Evolutionary conservation across 768 basidiomycete genomes (phyloP).

Genomic region (Hirschioporus abietinus): DNA sequence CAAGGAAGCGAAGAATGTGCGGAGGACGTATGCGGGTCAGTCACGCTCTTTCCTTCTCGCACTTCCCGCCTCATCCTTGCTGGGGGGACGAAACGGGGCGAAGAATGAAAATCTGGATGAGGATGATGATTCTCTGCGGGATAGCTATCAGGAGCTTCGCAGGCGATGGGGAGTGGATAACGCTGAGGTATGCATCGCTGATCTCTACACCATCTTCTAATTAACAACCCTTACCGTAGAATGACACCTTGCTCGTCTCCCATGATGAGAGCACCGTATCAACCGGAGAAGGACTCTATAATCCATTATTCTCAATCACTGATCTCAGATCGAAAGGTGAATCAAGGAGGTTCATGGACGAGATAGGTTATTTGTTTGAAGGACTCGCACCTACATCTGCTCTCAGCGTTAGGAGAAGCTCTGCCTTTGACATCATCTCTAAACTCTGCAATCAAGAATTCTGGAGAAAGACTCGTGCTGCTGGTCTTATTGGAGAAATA

Average conservation of each 20-base stretch:
- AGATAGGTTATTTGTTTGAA: conserved; percentile 81
- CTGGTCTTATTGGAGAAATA: conserved; percentile 63
- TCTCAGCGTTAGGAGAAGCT: conserved; percentile 58
- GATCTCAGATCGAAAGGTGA: conserved; percentile 80
- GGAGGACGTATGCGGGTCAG: conserved; percentile 65
- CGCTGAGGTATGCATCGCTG: conserved; percentile 41
- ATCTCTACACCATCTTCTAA: neutral
- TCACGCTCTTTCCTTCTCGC: conserved; percentile 78
- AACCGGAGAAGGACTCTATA: conserved; percentile 9
- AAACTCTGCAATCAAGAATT: conserved; percentile 74
- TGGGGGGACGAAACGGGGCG: neutral
- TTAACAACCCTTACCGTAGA: neutral
- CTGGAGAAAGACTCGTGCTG: conserved; percentile 70
- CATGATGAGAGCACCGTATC: neutral
- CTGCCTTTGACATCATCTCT: conserved; percentile 70
- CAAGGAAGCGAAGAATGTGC: conserved; percentile 1
- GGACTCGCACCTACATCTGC: conserved; percentile 54
- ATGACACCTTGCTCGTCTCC: neutral
- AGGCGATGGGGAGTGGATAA: conserved; percentile 78
- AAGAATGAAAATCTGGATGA: conserved; percentile 16
- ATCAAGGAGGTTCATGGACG: conserved; percentile 73
- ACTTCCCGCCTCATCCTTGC: conserved; percentile 35
- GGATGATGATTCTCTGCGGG: conserved; percentile 52
- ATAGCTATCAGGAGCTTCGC: conserved; percentile 72
- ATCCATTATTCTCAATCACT: conserved; percentile 40